Evolutionary conservation across 2,329 filamentous ascomycete species (phyloP).

Genomic region (Geoglossum cookeanum): DNA sequence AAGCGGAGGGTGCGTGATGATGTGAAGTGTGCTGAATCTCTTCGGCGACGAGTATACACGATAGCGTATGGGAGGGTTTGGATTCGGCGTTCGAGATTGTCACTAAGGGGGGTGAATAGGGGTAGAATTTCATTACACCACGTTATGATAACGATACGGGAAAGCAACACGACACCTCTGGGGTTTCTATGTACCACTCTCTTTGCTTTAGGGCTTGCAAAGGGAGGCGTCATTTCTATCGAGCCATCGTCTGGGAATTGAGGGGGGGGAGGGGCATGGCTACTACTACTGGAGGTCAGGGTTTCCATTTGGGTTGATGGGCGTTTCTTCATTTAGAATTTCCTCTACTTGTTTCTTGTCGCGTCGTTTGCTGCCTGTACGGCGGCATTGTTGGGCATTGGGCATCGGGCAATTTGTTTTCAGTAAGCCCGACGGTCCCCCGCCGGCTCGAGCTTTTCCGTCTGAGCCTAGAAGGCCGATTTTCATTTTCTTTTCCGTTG

Average conservation of each 20-base stretch:
- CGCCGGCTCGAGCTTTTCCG: background rate
- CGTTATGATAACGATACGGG: background rate
- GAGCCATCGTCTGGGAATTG: background rate
- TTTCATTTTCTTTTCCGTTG: background rate
- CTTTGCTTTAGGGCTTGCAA: background rate
- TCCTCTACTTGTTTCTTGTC: background rate
- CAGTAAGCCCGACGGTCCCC: background rate
- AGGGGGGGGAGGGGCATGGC: background rate
- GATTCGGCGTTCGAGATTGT: background rate
- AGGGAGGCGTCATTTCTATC: background rate
- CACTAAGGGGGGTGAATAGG: background rate
- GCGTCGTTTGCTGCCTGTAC: background rate
- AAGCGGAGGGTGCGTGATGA: slow-evolving; percentile 43
- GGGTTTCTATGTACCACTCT: background rate
- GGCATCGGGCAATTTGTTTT: background rate
- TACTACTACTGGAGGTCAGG: background rate
- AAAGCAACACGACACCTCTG: background rate
- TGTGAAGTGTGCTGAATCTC: slow-evolving; percentile 28
- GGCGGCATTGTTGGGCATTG: background rate
- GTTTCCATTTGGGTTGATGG: background rate
- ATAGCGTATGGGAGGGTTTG: background rate
- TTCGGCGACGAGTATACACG: background rate
- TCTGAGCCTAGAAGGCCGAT: background rate
- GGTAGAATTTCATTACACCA: background rate
- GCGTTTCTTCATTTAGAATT: background rate